Conservation (phyloP, 257 asterid species). For the Thymus quinquecostatus region DNA sequence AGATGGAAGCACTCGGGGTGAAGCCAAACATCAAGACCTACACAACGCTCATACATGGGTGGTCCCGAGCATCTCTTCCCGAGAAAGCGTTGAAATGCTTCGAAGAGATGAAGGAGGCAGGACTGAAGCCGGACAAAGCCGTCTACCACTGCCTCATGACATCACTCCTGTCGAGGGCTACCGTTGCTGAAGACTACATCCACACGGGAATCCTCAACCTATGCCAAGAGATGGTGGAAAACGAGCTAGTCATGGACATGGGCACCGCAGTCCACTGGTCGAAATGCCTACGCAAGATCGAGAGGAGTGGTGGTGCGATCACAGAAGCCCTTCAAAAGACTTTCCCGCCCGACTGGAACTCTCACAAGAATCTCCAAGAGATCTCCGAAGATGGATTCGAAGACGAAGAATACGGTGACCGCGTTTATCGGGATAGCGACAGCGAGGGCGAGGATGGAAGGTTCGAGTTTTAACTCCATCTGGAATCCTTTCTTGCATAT, state of each 20-base stretch:
- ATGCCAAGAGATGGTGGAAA: conserved; percentile 76
- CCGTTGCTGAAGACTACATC: conserved; percentile 78
- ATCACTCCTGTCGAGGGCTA: conserved; percentile 82
- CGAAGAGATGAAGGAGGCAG: conserved; percentile 78
- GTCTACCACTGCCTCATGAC: conserved; percentile 97
- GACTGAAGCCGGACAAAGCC: conserved; percentile 85
- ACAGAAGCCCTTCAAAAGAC: conserved; percentile 95
- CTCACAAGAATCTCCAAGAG: conserved; percentile 58
- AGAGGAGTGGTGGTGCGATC: conserved; percentile 72
- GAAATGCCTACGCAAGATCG: conserved; percentile 76
- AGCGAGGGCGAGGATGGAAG: conserved; percentile 37
- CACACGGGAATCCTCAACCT: conserved; percentile 55
- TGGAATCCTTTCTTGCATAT: background rate
- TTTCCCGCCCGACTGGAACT: conserved; percentile 97
- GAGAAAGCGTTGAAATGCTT: conserved; percentile 94
- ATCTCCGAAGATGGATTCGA: conserved; percentile 47
- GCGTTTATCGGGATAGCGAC: conserved; percentile 29
- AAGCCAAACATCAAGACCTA: conserved; percentile 83
- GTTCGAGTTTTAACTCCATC: conserved; percentile 20
- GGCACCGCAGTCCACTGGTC: conserved; percentile 99
- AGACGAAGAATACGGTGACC: conserved; percentile 29
- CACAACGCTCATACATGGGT: conserved; percentile 90
- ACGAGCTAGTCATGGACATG: conserved; percentile 74
- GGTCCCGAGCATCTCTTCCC: conserved; percentile 96
- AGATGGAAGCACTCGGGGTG: conserved; percentile 83